Conservation (phyloP, 257 asterid species). For the Plantago major region DNA sequence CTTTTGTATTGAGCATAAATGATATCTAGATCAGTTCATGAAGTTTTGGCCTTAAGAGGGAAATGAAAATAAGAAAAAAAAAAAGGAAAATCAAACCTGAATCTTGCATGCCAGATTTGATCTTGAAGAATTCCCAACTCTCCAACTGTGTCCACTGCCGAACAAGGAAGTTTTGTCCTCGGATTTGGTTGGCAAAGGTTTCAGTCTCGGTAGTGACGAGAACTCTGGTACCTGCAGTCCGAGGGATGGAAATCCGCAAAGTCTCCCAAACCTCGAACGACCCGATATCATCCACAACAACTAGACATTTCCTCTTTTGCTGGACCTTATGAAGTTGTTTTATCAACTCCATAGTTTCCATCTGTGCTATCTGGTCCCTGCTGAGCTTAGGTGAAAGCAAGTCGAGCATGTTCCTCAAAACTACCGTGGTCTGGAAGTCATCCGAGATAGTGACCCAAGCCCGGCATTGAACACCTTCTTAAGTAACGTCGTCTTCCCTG, state of each 20-base stretch:
- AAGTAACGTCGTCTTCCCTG: conserved; percentile 2
- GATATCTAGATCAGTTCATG: no score
- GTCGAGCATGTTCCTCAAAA: background rate
- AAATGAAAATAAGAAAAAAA: no score
- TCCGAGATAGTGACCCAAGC: background rate
- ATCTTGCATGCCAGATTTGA: background rate
- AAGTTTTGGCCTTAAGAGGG: no score
- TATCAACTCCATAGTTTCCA: background rate
- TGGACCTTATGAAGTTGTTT: background rate
- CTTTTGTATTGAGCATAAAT: no score
- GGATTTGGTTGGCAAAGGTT: background rate
- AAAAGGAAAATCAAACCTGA: no score
- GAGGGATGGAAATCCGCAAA: conserved; percentile 3
- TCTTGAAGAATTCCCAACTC: background rate
- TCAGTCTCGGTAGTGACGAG: conserved; percentile 11
- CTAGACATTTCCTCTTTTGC: background rate
- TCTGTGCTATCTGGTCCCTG: background rate
- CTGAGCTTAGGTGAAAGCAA: background rate
- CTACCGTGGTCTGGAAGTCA: background rate
- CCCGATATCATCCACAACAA: conserved; percentile 13
- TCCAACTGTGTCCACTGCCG: background rate
- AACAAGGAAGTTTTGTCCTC: background rate
- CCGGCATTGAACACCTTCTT: background rate
- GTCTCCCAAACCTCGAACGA: conserved; percentile 10
- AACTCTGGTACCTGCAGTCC: background rate